Evolutionary conservation across 352 stramenopile genomes (phyloP).

Genomic region (Phytophthora citrophthora): DNA sequence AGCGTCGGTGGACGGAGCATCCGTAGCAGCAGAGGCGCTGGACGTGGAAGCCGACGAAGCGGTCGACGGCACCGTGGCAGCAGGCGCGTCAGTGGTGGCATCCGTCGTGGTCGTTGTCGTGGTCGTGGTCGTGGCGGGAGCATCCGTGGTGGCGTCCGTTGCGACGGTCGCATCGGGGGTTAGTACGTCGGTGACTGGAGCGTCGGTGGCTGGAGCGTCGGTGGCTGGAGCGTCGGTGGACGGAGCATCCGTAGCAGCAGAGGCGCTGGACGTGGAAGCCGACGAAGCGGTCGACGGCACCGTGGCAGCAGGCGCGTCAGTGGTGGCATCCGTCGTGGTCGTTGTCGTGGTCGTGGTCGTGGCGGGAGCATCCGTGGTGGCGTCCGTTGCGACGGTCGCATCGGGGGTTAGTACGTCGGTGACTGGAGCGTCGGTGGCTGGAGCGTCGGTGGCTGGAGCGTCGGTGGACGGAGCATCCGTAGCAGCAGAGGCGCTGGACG

Average conservation of each 20-base stretch:
- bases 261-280: not conserved
- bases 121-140: not conserved
- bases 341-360: not conserved
- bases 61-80: not conserved
- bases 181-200: not conserved
- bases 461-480: not conserved
- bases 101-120: not conserved
- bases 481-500: too few relatives aligned
- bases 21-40: too few relatives aligned
- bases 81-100: constrained; percentile 5
- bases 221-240: not conserved
- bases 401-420: not conserved
- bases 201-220: not conserved
- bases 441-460: not conserved
- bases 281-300: not conserved
- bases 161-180: too few relatives aligned
- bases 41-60: not conserved
- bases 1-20: too few relatives aligned
- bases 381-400: too few relatives aligned
- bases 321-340: not conserved
- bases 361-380: too few relatives aligned
- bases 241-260: too few relatives aligned
- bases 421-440: not conserved
- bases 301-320: not conserved
- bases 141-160: too few relatives aligned